A percentile compares a stretch with the other conserved stretches of the same genome.
Conservation (phyloP, 1,284 basidiomycete species). For the Ustilago shanxiensis region DNA sequence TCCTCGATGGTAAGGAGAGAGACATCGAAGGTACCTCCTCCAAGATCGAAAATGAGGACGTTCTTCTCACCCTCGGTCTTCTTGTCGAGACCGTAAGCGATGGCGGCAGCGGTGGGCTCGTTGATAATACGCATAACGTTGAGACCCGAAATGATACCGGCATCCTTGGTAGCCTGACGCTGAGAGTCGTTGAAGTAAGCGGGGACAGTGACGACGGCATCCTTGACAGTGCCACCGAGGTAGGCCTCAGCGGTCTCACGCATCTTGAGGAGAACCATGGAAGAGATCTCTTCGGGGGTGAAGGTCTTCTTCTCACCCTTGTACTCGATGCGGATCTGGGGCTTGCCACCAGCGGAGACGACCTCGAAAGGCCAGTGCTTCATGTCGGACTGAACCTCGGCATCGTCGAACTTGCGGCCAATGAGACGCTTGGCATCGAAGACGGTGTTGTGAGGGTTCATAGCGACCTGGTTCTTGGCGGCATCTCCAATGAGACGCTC, state of each 20-base stretch:
- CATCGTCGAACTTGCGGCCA: conserved; percentile 84
- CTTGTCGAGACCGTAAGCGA: conserved; percentile 91
- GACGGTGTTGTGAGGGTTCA: conserved; percentile 73
- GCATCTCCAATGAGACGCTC: conserved; percentile 96
- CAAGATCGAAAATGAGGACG: conserved; percentile 96
- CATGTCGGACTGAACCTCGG: conserved; percentile 92
- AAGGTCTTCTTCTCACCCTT: conserved; percentile 92
- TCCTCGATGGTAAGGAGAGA: conserved; percentile 97
- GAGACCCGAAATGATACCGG: conserved; percentile 87
- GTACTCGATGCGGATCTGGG: conserved; percentile 88
- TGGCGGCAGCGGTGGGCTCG: conserved; percentile 93
- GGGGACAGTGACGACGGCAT: conserved; percentile 90
- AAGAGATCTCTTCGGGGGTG: conserved; percentile 95
- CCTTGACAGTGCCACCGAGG: conserved; percentile 82
- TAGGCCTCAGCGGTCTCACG: conserved; percentile 98
- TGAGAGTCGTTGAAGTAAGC: conserved; percentile 99
- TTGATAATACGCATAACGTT: conserved; percentile 97
- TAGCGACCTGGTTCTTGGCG: conserved; percentile 88
- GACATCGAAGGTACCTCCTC: conserved; percentile 99
- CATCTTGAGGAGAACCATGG: conserved; percentile 98
- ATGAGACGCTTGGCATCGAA: conserved; percentile 92
- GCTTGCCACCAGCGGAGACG: conserved; percentile 84
- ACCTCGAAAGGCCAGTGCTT: conserved; percentile 96
- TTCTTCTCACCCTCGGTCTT: conserved; percentile 89
- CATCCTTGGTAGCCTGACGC: conserved; percentile 94